These are phyloP conservation scores for Trypanosoma caninum DNA, from an alignment of 208 protist species.

Conservation along the genomic window DNA sequence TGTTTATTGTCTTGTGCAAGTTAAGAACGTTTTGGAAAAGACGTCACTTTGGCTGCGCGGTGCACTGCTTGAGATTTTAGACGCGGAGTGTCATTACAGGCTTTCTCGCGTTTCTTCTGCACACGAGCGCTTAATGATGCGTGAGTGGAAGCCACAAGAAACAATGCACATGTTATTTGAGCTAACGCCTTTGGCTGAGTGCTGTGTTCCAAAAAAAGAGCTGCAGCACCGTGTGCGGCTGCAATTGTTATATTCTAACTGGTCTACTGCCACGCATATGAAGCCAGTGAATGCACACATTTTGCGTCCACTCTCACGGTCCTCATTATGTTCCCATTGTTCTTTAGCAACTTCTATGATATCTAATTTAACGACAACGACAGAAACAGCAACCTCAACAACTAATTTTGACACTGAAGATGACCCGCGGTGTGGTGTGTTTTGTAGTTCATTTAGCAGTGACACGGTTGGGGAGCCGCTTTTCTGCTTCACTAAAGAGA, in stretches of 20 bases:
- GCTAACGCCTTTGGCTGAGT: conserved; percentile 35
- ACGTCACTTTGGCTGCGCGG: conserved; percentile 83
- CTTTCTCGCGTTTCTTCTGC: conserved; percentile 55
- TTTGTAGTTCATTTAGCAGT: neutral
- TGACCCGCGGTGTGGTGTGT: neutral
- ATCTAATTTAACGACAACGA: neutral
- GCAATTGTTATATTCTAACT: conserved; percentile 75
- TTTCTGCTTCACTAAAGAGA: neutral
- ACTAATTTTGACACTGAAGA: neutral
- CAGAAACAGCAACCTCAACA: neutral
- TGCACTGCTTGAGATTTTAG: conserved; percentile 55
- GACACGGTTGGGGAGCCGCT: neutral
- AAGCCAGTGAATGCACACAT: conserved; percentile 10
- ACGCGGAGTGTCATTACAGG: conserved; percentile 49
- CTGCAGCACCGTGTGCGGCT: conserved; percentile 63
- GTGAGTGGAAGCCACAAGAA: conserved; percentile 70
- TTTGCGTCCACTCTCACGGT: neutral
- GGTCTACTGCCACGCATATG: conserved; percentile 19
- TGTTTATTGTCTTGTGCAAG: conserved; percentile 71
- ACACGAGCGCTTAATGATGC: conserved; percentile 45
- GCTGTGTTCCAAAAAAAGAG: conserved; percentile 24
- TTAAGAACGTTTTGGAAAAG: conserved; percentile 49
- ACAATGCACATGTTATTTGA: conserved; percentile 58
- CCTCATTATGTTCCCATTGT: neutral
- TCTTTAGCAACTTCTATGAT: neutral